These are phyloP conservation scores for Russula sp. DNA, from an alignment of 768 basidiomycete species.

Conservation along the genomic window DNA sequence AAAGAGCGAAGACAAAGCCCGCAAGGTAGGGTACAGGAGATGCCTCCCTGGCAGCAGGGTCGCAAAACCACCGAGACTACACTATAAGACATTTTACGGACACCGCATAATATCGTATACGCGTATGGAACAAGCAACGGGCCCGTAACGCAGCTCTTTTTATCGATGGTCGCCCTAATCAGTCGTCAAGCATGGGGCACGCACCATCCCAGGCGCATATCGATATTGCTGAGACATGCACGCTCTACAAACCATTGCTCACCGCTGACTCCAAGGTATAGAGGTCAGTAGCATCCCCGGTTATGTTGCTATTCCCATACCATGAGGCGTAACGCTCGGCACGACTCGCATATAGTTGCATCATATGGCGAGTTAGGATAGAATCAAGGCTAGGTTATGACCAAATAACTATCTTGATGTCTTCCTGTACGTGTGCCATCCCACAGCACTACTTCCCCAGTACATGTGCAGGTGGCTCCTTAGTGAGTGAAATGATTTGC, in stretches of 20 bases:
- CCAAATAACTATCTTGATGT: background rate
- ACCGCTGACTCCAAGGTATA: no score
- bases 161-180: background rate
- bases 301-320: no score
- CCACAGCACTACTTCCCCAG: background rate
- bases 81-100: no score
- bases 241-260: no score
- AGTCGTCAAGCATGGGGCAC: background rate
- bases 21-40: background rate
- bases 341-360: no score
- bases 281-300: no score
- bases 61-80: background rate
- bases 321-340: no score
- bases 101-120: no score
- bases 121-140: background rate
- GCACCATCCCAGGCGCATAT: background rate
- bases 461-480: no score
- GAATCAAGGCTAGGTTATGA: background rate
- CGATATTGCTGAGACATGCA: no score
- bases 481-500: no score
- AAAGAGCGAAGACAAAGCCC: background rate
- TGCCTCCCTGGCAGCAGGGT: background rate
- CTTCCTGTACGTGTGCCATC: background rate
- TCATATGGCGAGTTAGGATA: background rate
- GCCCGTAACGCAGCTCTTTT: background rate